phyloP scores from a whole-genome alignment of 2,329 filamentous ascomycete species.

The Coccinonectria pachysandricola region DNA sequence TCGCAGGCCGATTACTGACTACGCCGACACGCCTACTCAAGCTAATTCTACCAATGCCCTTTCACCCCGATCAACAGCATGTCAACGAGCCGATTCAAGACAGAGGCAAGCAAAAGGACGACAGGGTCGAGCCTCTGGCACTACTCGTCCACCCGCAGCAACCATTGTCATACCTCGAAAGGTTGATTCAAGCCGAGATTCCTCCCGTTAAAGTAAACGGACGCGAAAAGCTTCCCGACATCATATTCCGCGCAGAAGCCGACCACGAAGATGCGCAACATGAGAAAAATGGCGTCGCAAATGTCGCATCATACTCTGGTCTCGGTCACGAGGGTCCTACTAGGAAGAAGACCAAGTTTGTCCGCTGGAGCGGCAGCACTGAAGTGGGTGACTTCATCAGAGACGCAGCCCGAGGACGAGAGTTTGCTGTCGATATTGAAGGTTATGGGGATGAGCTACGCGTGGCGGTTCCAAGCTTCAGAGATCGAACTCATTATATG shows the following conservation, averaged over 20 bases:
- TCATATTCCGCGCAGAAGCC: slow-evolving; percentile 73
- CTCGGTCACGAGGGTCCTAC: slow-evolving; percentile 50
- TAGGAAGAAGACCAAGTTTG: slow-evolving; percentile 46
- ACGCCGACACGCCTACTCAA: slow-evolving; percentile 75
- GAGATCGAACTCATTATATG: slow-evolving; percentile 83
- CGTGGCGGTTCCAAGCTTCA: slow-evolving; percentile 77
- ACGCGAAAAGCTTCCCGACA: slow-evolving; percentile 57
- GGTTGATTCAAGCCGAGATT: slow-evolving; percentile 79
- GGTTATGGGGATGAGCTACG: slow-evolving; percentile 55
- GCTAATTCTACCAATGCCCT: slow-evolving; percentile 61
- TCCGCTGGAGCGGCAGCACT: slow-evolving; percentile 79
- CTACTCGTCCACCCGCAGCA: slow-evolving; percentile 83
- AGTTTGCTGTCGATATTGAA: slow-evolving; percentile 78
- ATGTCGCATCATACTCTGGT: slow-evolving; percentile 62
- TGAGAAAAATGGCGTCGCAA: slow-evolving; percentile 23
- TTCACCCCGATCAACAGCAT: slow-evolving; percentile 28
- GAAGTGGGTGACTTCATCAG: slow-evolving; percentile 92
- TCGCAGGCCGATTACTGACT: slow-evolving; percentile 60
- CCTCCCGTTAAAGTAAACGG: slow-evolving; percentile 57
- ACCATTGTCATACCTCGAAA: slow-evolving; percentile 80
- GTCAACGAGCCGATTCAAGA: slow-evolving; percentile 32
- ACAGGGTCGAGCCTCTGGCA: slow-evolving; percentile 65
- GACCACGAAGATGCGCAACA: slow-evolving; percentile 43
- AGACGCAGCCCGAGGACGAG: slow-evolving; percentile 72
- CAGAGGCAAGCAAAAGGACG: slow-evolving; percentile 21